Conservation (phyloP, 257 asterid species). For the Nicotiana obtusifolia region DNA sequence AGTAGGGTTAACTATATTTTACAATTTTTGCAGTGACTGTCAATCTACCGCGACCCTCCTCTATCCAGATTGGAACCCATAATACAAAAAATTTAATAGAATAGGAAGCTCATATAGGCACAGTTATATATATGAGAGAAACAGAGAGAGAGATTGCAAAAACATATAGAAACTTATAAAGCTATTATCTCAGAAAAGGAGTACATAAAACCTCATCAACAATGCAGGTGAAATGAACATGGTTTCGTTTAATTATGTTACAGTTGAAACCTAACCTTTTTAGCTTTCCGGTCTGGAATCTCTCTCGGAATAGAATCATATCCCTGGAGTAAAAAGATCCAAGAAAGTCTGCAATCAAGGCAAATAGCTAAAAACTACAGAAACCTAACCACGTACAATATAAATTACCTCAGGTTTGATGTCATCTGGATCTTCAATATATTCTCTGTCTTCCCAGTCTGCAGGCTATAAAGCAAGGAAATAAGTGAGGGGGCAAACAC, state of each 20-base stretch:
- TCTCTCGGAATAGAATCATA: constrained; percentile 89
- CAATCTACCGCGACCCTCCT: not conserved
- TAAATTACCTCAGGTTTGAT: constrained; percentile 71
- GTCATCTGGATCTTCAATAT: constrained; percentile 72
- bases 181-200: not conserved
- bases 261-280: constrained; percentile 34
- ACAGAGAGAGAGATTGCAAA: not conserved
- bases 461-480: constrained; percentile 53
- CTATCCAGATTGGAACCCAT: not conserved
- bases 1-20: not conserved
- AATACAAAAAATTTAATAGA: not conserved
- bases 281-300: constrained; percentile 86
- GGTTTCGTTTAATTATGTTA: not conserved
- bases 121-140: not conserved
- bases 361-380: not conserved
- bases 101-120: not conserved
- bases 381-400: constrained; percentile 1
- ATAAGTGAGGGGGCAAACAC: not conserved
- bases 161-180: not conserved
- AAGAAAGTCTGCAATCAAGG: not conserved
- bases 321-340: constrained; percentile 45
- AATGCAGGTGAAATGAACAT: not conserved
- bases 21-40: not conserved
- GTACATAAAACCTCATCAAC: not conserved
- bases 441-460: constrained; percentile 94